A percentile compares a stretch with the other conserved stretches of the same genome.
These are phyloP conservation scores for Tuber melanosporum DNA, from an alignment of 495 filamentous ascomycete species.

Conservation along the genomic window DNA sequence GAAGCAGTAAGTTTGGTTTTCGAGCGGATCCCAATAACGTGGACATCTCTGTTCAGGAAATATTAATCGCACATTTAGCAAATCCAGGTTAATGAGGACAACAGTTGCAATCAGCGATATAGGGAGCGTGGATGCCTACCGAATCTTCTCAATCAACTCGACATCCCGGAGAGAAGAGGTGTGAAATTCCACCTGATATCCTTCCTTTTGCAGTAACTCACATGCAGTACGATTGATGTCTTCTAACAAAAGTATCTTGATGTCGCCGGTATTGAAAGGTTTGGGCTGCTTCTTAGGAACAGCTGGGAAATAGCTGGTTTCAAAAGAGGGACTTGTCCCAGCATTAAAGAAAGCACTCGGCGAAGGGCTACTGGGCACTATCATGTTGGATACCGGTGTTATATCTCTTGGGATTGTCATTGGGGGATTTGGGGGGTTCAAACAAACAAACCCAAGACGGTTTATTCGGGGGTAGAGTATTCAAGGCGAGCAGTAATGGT, in stretches of 20 bases:
- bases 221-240: conserved; percentile 88
- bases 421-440: background rate
- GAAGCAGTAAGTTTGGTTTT: conserved; percentile 89
- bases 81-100: conserved; percentile 18
- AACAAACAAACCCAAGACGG: background rate
- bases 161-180: conserved; percentile 87
- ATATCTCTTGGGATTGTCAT: conserved; percentile 1
- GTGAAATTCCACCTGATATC: conserved; percentile 90
- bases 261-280: conserved; percentile 88
- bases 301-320: background rate
- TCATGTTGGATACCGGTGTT: background rate
- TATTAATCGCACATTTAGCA: conserved; percentile 18
- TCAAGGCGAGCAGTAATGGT: background rate
- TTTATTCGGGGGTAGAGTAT: background rate
- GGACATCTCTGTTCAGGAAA: conserved; percentile 62
- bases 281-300: conserved; percentile 66
- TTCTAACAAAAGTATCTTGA: conserved; percentile 93
- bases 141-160: conserved; percentile 92
- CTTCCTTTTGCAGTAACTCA: conserved; percentile 73
- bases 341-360: background rate
- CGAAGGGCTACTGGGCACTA: background rate
- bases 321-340: background rate
- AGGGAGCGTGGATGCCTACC: conserved; percentile 50
- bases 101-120: conserved; percentile 5
- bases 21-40: conserved; percentile 95